Evolutionary conservation across 208 protist genomes (phyloP).

Genomic region (Vickermania ingenoplastis): DNA sequence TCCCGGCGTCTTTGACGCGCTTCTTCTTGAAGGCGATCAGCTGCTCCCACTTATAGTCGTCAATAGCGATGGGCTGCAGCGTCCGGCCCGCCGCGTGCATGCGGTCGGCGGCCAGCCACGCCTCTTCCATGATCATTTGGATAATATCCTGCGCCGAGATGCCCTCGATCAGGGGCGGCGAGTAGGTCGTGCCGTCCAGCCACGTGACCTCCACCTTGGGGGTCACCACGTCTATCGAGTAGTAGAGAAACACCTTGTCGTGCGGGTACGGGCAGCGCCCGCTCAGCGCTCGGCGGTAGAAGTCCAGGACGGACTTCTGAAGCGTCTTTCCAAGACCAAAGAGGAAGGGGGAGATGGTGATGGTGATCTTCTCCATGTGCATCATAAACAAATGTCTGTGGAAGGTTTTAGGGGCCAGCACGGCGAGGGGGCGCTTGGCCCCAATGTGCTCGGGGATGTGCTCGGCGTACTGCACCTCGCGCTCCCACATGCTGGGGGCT

Average conservation of each 20-base stretch:
- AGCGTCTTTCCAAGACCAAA: constrained; percentile 82
- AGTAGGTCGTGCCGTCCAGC: constrained; percentile 78
- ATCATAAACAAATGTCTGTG: constrained; percentile 79
- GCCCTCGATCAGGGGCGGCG: constrained; percentile 78
- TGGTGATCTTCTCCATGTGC: constrained; percentile 85
- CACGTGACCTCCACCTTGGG: constrained; percentile 86
- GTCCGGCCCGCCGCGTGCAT: constrained; percentile 69
- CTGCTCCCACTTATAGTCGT: constrained; percentile 89
- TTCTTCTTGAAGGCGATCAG: constrained; percentile 85
- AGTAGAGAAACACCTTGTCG: constrained; percentile 84
- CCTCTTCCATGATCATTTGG: constrained; percentile 89
- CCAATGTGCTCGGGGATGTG: constrained; percentile 81
- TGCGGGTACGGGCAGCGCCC: constrained; percentile 70
- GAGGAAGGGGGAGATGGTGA: constrained; percentile 76
- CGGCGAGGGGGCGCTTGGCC: constrained; percentile 72
- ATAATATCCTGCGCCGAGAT: constrained; percentile 69
- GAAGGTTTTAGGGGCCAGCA: constrained; percentile 68
- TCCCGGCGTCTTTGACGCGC: constrained; percentile 53
- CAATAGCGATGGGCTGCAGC: constrained; percentile 79
- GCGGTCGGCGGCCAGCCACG: constrained; percentile 80
- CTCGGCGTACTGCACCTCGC: constrained; percentile 86
- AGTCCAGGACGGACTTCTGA: constrained; percentile 77
- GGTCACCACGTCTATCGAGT: constrained; percentile 75
- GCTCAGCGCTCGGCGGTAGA: constrained; percentile 80
- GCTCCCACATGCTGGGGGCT: constrained; percentile 75